Evolutionary conservation across 2,329 filamentous ascomycete species (phyloP).

Genomic region (Neofusicoccum cordaticola): DNA sequence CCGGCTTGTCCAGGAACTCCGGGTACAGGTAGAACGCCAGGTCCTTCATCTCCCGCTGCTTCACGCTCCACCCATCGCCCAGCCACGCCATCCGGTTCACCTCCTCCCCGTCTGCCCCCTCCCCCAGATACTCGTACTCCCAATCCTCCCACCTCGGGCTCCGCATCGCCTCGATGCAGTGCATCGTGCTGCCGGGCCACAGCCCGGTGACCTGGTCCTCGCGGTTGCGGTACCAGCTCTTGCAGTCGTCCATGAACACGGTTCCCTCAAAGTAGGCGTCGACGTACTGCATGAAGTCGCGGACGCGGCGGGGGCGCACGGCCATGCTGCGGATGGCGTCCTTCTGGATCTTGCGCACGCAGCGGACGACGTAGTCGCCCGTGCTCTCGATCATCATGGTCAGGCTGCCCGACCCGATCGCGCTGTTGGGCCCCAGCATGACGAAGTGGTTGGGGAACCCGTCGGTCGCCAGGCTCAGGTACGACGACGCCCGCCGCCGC

Average conservation of each 20-base stretch:
- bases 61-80: constrained; percentile 32
- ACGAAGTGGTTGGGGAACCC: constrained; percentile 41
- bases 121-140: constrained; percentile 28
- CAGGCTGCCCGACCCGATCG: constrained; percentile 39
- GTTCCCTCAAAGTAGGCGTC: constrained; percentile 34
- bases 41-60: constrained; percentile 32
- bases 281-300: constrained; percentile 31
- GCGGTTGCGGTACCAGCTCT: constrained; percentile 36
- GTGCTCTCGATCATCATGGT: constrained; percentile 42
- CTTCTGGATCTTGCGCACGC: constrained; percentile 42
- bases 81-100: constrained; percentile 33
- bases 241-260: constrained; percentile 33
- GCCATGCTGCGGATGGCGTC: constrained; percentile 41
- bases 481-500: constrained; percentile 31
- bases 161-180: constrained; percentile 33
- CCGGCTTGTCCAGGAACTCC: constrained; percentile 38
- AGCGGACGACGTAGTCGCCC: constrained; percentile 39
- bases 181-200: constrained; percentile 34
- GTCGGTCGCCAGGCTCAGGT: constrained; percentile 30
- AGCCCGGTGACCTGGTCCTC: constrained; percentile 28
- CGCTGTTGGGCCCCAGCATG: constrained; percentile 43
- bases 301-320: constrained; percentile 26
- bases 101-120: constrained; percentile 20
- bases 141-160: constrained; percentile 37
- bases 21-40: constrained; percentile 43